Evolutionary conservation across 129 eudicot species (phyloP), one percentile per base, ranked within the genome.

Genomic region (Helianthus tuberosus): DNA sequence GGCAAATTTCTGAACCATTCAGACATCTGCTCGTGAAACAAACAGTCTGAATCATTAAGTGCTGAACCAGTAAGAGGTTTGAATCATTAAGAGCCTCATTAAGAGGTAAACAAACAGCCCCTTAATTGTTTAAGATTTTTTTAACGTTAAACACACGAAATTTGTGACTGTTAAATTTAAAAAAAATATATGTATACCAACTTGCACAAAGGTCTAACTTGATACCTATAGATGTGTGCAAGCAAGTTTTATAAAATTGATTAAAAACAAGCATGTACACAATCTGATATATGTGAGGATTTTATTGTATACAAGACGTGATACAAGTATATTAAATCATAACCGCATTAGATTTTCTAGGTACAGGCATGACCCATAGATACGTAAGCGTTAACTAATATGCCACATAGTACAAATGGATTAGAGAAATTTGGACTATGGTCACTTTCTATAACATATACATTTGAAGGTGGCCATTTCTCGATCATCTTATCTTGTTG

Each of bases 341-440:
- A 44, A 23, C 38, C 50, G 8, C 14, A 54, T 53, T 11, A 15
- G 0, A 67, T n/a, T 2, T 67, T 66, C 10, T 66, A 66, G 68
- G 60, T 55, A 44, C 8, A 2, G 29, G 61, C 44, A 15, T 12
- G 74, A 11, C 41, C 1, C 0, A 55, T 3, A 11, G 80, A 73
- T 84, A 63, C 46, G 13, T 78, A 85, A 62, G 93, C 92, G 46
- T 76, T 78, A 48, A 89, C 74, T 27, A 92, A 84, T 78, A 92
- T 82, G 13, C 86, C 96, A 73, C 84, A 82, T 11, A 92, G 73
- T 72, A 82, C 15, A 71, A 89, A 80, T 3, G 98, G 96, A 62
- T 82, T 73, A 29, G 96, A 89, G 82, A 92, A 87, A 72, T 85
- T 85, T 16, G 92, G 96, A 70, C 88, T 87, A 76, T 92, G 98